A percentile compares a stretch with the other conserved stretches of the same genome.
Evolutionary conservation across 495 filamentous ascomycete genomes (phyloP).

Genomic region (Penicillium dipodomyicola): DNA sequence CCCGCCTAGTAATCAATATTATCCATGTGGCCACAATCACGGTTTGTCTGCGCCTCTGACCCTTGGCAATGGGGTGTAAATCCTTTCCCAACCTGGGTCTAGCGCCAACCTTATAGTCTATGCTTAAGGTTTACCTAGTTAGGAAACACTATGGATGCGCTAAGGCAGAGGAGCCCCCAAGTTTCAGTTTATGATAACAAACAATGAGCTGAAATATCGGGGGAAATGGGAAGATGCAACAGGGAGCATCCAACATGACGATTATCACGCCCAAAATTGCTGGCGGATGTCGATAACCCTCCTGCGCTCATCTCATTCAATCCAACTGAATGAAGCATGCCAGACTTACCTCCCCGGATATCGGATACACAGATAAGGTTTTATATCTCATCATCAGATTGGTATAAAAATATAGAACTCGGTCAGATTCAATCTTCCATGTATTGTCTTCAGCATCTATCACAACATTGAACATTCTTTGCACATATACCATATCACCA

Average conservation of each 20-base stretch:
- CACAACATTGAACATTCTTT: constrained; percentile 3
- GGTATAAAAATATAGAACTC: constrained; percentile 11
- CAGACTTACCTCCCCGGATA: not conserved
- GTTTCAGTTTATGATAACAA: not conserved
- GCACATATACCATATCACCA: constrained; percentile 6
- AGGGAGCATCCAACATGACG: not conserved
- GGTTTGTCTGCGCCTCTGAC: not conserved
- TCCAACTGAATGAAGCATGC: not conserved
- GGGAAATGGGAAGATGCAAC: not conserved
- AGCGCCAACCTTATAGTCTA: not conserved
- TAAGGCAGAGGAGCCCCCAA: not conserved
- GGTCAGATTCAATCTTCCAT: not conserved
- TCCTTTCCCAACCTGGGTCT: not conserved
- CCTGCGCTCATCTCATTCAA: not conserved
- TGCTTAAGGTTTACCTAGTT: not conserved
- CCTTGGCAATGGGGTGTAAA: not conserved
- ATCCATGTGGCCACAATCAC: not conserved
- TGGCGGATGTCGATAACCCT: not conserved
- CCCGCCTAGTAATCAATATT: not conserved
- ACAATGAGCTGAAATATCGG: not conserved
- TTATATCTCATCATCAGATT: not conserved
- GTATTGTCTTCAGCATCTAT: not conserved
- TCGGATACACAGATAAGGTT: constrained; percentile 6
- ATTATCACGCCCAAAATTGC: not conserved
- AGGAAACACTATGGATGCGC: not conserved